Base-by-base conservation (phyloP, 768 basidiomycete species). In the Pulveroboletus frians region DNA sequence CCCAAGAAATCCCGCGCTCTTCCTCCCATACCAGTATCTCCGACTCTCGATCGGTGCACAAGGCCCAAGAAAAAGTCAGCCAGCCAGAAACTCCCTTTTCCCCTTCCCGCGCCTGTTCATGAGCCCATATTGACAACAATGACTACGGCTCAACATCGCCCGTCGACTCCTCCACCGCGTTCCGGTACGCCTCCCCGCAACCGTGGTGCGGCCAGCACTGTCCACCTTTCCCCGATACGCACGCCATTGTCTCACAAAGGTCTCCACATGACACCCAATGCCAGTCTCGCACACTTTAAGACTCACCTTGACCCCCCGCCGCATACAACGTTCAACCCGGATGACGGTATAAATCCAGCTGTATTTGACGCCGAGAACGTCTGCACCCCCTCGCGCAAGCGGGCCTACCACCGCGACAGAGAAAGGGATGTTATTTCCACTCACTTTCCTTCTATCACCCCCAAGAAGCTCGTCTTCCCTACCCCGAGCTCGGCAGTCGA, bases 181-280 rank as follows among this genome's bases (percentile, higher is more conserved):
- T 69, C 73, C n/a, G 64, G 54, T 30, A 73, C 75, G 0, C 75
- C 73, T 17, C 66, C 72, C 10, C 67, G 62, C 15, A 67, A 58
- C 40, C 54, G 52, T 21, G 49, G 56, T 34, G 32, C 54, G 4
- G 38, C 49, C 7, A 57, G 32, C 66, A 46, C 71, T 61, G 61
- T 69, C 40, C 72, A 75, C 20, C 68, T 84, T 15, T 85, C 85
- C 2, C 79, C 83, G 0, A 65, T 72, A 17, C 76, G 76, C n/a
- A 86, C 85, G 1, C 84, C 85, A 0, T 63, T 87, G 7, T 85
- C 84, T 0, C 81, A 85, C 60, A 78, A 75, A 55, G 84, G 83
- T 34, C 61, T 84, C 31, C 80, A 84, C 56, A 84, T 83, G 83
- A 83, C 82, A 54, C 84, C 84, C 4, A 76, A 76, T 3, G 65